Conservation (phyloP, 2,329 filamentous ascomycete genomes). For the Fusarium sarcochroum region DNA sequence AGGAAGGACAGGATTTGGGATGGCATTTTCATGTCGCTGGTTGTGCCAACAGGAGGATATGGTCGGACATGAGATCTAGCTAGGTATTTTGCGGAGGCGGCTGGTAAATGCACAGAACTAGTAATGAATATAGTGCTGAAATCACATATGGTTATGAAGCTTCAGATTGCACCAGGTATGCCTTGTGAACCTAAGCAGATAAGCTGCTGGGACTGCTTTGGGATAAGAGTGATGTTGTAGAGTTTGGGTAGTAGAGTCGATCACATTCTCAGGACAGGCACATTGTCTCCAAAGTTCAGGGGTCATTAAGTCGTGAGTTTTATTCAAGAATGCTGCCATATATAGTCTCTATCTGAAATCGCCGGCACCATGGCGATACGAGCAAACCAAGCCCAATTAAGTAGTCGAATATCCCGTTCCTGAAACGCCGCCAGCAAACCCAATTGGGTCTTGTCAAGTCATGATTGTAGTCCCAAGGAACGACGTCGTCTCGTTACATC, state of each 20-base stretch:
- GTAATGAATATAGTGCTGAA: conserved; percentile 51
- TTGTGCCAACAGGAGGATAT: conserved; percentile 24
- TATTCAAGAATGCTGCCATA: conserved; percentile 35
- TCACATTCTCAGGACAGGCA: conserved; percentile 25
- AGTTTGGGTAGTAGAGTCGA: conserved; percentile 8
- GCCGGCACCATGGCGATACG: conserved; percentile 6
- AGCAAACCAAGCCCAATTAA: conserved; percentile 20
- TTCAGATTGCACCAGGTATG: conserved; percentile 11
- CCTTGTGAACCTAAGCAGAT: neutral
- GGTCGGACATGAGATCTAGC: conserved; percentile 30
- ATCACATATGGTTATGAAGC: neutral
- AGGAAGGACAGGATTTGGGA: conserved; percentile 28
- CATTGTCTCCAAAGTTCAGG: neutral
- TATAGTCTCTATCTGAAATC: conserved; percentile 23
- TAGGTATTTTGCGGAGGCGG: conserved; percentile 43
- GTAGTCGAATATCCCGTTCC: conserved; percentile 26
- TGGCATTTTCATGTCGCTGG: conserved; percentile 28
- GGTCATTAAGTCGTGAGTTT: conserved; percentile 40
- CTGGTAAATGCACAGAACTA: conserved; percentile 48
- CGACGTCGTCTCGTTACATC: conserved; percentile 24
- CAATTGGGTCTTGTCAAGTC: conserved; percentile 23
- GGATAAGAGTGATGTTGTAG: conserved; percentile 5
- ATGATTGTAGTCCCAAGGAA: conserved; percentile 10
- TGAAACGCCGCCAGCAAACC: conserved; percentile 41
- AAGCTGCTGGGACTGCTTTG: neutral